phyloP scores from a whole-genome alignment of 2,329 filamentous ascomycete genomes.

The Endothia cerciana region DNA sequence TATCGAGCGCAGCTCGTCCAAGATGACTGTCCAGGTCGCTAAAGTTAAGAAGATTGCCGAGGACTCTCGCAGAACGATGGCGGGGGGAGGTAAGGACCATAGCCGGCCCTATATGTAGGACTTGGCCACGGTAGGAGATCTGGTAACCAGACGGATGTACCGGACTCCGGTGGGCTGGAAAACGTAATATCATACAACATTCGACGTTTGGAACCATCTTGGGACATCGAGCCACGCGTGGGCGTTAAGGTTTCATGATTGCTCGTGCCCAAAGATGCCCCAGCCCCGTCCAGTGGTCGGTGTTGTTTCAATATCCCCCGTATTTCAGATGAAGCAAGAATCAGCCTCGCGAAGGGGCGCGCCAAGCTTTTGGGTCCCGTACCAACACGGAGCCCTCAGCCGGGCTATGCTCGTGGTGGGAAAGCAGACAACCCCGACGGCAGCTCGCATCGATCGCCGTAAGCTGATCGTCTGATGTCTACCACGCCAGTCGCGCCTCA shows the following conservation, averaged over 20 bases:
- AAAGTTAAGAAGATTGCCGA: neutral
- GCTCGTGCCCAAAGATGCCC: neutral
- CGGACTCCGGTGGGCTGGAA: neutral
- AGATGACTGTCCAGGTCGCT: neutral
- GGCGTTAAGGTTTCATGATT: neutral
- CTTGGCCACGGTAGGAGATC: neutral
- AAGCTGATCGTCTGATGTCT: neutral
- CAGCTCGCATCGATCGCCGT: constrained; percentile 2
- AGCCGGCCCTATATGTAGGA: neutral
- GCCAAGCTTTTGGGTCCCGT: neutral
- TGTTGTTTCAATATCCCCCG: neutral
- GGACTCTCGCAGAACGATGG: neutral
- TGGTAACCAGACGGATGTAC: neutral
- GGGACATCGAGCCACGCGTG: neutral
- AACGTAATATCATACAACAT: neutral
- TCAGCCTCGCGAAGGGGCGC: neutral
- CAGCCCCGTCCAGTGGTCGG: neutral
- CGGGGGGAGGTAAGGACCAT: neutral
- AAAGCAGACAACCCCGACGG: neutral
- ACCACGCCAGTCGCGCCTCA: neutral
- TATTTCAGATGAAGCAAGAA: constrained; percentile 10
- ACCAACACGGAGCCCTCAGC: neutral
- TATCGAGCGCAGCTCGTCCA: constrained; percentile 4
- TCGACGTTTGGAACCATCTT: neutral
- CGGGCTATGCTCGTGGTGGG: too few relatives aligned